Evolutionary conservation across 73 alveolate species (phyloP).

Genomic region (Paramecium octaurelia): DNA sequence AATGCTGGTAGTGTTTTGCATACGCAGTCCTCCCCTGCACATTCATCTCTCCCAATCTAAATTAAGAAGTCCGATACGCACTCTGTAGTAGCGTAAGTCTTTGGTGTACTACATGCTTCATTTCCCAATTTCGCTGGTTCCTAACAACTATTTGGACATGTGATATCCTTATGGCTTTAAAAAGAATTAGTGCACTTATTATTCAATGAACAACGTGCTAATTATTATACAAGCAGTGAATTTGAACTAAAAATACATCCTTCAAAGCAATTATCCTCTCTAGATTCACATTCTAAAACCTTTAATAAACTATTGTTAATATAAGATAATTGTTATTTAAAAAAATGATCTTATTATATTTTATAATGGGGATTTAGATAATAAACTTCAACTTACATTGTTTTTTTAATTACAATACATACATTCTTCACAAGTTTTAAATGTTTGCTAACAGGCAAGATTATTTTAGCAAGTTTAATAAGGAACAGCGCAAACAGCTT

Average conservation of each 20-base stretch:
- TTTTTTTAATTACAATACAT: too few species aligned
- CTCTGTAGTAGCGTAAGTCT: background rate
- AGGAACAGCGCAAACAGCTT: background rate
- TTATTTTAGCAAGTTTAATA: background rate
- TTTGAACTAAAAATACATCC: background rate
- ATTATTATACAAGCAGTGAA: background rate
- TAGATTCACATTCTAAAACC: background rate
- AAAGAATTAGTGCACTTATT: background rate
- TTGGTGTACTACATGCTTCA: background rate
- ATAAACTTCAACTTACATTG: too few species aligned
- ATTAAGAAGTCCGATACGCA: background rate
- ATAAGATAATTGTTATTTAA: too few species aligned
- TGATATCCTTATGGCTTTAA: background rate
- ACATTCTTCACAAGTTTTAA: background rate
- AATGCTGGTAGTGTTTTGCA: background rate
- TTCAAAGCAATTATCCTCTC: background rate
- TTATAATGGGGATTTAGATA: too few species aligned
- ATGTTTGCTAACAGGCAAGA: background rate
- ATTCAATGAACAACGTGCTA: background rate
- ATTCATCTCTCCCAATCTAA: background rate
- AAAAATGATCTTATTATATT: too few species aligned
- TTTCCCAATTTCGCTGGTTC: background rate
- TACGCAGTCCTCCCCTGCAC: background rate
- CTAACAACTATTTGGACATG: background rate
- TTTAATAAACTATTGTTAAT: background rate